Conservation (phyloP, 345 rosid genomes). For the Bretschneidera sinensis region DNA sequence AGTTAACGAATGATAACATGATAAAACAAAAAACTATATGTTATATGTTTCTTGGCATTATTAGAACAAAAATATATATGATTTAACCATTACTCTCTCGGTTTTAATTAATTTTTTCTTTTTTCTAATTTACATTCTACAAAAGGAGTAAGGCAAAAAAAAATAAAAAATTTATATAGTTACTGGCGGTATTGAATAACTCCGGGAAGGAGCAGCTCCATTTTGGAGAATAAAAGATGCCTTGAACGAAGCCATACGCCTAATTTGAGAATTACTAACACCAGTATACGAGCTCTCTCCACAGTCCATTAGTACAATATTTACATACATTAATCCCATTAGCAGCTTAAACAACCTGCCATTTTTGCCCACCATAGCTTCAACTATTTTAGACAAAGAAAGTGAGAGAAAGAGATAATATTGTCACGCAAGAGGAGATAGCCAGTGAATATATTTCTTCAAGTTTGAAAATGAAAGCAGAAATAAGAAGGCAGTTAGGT, state of each 20-base stretch:
- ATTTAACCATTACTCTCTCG: no score
- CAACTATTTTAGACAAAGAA: no score
- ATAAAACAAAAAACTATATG: no score
- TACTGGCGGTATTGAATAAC: slow-evolving; percentile 7
- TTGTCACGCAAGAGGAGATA: not conserved
- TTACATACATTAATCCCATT: not conserved
- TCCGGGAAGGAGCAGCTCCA: slow-evolving; percentile 1
- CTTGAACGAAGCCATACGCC: slow-evolving; percentile 5
- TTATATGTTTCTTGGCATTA: no score
- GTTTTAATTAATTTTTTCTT: no score
- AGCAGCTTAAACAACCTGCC: not conserved
- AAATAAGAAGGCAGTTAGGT: no score
- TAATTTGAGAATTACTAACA: not conserved
- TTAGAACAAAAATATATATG: no score
- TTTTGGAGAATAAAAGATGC: slow-evolving; percentile 2
- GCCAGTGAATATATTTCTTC: not conserved
- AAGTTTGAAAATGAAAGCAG: not conserved
- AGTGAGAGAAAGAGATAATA: no score
- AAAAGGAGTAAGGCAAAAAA: not conserved
- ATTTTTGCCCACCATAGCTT: slow-evolving; percentile 5
- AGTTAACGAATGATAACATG: no score
- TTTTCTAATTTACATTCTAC: not conserved
- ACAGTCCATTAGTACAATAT: not conserved
- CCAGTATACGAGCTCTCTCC: slow-evolving; percentile 11
- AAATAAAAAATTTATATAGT: not conserved